Base-by-base conservation (phyloP, 768 basidiomycete species). In the Boletus vermiculosoides region DNA sequence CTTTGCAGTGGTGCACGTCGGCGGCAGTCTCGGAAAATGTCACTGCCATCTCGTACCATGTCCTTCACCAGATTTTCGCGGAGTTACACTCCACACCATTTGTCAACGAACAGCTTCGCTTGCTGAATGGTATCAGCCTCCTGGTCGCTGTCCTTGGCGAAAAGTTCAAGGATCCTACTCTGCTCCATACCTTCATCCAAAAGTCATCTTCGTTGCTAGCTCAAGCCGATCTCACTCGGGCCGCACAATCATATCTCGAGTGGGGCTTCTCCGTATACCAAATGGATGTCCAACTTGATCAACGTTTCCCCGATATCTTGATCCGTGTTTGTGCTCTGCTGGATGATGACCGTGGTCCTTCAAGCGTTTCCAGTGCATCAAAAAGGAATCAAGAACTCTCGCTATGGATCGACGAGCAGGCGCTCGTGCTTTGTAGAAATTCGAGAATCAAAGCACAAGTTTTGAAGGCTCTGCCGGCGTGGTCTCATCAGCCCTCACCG, bases 91-190 rank as follows among this genome's bases (percentile, higher is more conserved):
- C 73, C 11, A 83, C 84, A 0, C 86, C 86, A 20, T 78, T 97
- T 39, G 80, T 96, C 58, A 90, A 92, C 68, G 92, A 96, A 67
- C 91, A 95, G 66, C 71, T 85, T 40, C 84, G 95, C 13, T 74
- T 87, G 30, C 66, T 94, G 40, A 87, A 92, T 54, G 81, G 84
- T 2, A 73, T 96, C 45, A 83, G 83, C 28, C 71, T 98, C 30
- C 87, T 91, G 80, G 78, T 93, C 45, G 79, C 93, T 4, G 78
- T 82, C 40, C 81, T 83, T 55, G 70, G 76, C 45, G 67, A 77
- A 28, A 78, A 81, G 45, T 86, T 92, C 66, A 69, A 74, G 18
- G 80, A 89, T 48, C 62, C 75, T 0, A 81, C 81, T 2, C 74
- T 95, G 10, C 78, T 95, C 36, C 82, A 87, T 54, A 76, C 84